Percentiles rank a stretch among this genome's conserved stretches.
Conservation (phyloP, 352 stramenopile species). For the Aphanomyces cochlioides region DNA sequence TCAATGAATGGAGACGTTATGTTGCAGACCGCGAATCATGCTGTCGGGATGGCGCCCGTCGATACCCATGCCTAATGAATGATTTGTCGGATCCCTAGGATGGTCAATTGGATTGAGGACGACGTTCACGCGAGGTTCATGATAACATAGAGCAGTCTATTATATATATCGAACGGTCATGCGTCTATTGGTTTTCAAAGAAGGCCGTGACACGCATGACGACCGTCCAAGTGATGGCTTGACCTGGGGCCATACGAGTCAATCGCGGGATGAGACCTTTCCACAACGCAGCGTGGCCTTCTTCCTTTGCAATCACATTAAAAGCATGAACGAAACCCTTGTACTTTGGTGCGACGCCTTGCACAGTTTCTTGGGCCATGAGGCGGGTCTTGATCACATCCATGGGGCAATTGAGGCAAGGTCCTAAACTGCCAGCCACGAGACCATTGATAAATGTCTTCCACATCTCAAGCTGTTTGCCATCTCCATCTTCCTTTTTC, state of each 20-base stretch:
- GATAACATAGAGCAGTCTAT: background rate
- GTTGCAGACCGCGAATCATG: too few species aligned
- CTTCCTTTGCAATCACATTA: slow-evolving; percentile 91
- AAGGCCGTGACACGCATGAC: slow-evolving; percentile 86
- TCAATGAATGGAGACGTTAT: too few species aligned
- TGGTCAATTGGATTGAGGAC: too few species aligned
- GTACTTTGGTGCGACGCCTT: slow-evolving; percentile 92
- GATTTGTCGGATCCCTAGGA: too few species aligned
- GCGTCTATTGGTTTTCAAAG: slow-evolving; percentile 62
- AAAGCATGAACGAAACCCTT: slow-evolving; percentile 91
- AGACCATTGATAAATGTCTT: slow-evolving; percentile 93
- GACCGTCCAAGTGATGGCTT: slow-evolving; percentile 95
- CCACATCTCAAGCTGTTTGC: slow-evolving; percentile 89
- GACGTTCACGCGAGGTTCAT: too few species aligned
- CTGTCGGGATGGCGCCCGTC: too few species aligned
- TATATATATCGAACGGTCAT: background rate
- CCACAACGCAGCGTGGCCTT: slow-evolving; percentile 92
- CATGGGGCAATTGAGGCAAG: slow-evolving; percentile 85
- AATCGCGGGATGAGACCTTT: slow-evolving; percentile 95
- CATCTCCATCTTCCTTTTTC: slow-evolving; percentile 86
- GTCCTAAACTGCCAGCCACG: slow-evolving; percentile 76
- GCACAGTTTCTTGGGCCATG: slow-evolving; percentile 86
- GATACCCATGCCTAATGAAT: too few species aligned
- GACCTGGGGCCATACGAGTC: slow-evolving; percentile 94
- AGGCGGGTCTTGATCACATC: slow-evolving; percentile 96